Evolutionary conservation across 2,329 filamentous ascomycete species (phyloP), one percentile per base, ranked within the genome.

Genomic region (Cadophora gregata): DNA sequence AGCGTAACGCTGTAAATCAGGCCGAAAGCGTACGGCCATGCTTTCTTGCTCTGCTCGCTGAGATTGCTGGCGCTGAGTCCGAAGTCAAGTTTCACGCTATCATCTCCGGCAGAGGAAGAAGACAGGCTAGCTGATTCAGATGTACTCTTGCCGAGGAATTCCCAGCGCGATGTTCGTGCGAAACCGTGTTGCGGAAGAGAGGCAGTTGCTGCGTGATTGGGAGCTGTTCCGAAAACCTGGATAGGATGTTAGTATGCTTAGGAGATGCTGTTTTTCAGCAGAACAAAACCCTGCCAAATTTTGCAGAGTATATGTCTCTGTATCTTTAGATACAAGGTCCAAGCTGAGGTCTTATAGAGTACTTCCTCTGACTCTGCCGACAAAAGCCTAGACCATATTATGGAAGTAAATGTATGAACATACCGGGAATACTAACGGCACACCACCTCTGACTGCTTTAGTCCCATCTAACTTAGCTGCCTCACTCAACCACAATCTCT

Each of bases 1-100:
- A 99, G 82, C 2, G 92, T 97, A 67, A 99, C 93, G 75, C 91
- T 96, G 84, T 99, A 99, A 64, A 97, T 90, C 61, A 98, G 85
- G 4, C 91, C 91, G 78, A 99, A 99, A 70, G 91, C 88, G 77
- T 90, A 91, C 2, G 92, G 90, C 96, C 96, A 99, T 27, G 89
- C 86, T 73, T 86, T 85, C 76, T 86, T 88, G 72, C 86, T 85
- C 51, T 89, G 86, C 0, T 90, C 88, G 71, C 85, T 86, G 65
- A 98, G 83, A 76, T 90, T 90, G 61, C 86, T 84, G 31, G 88
- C 86, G 61, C 91, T 93, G 42, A 99, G 88, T 31, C 95, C 96
- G 79, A 99, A 98, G 82, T 99, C 96, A 68, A 99, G 89, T 85
- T 97, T 97, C 71, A 98, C 90, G 59, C 89, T 90, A 75, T 88